Evolutionary conservation across 108 stramenopile genomes (phyloP), one percentile per base, ranked within the genome.

Genomic region (Nitzschia inconspicua): DNA sequence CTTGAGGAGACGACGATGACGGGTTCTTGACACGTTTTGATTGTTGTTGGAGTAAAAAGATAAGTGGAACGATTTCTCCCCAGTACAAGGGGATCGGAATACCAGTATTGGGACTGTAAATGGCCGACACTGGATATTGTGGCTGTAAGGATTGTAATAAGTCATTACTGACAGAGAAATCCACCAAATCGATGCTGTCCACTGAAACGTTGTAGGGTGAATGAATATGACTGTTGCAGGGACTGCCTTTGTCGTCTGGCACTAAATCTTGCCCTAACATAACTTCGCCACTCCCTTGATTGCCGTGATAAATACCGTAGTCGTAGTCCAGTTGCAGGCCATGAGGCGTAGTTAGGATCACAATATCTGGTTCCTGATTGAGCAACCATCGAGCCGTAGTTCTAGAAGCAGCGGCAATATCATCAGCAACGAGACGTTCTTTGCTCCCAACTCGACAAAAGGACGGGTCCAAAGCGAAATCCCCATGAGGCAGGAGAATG

Each of bases 381-480:
- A 40, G 11, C 4, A 54, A 48, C 67, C 67, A 68, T 11, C 31
- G 43, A 40, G 34, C 61, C 8, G 68, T 60, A 2, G 28, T 8
- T n/a, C 66, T 66, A 41, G 77, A 29, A 26, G 44, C 65, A 9
- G 1, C 1, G 13, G 66, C 61, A 9, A 75, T 42, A n/a, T 48
- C 8, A 14, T 63, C 27, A 10, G 66, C 66, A 18, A 49, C 47
- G 3, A 23, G 3, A 4, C 60, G 59, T 19, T 44, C 37, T 1
- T 1, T 16, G 11, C 42, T 28, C 14, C 41, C 56, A 37, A 46
- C 11, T 27, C n/a, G 25, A 19, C 73, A 36, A 13, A 74, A 61
- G 7, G 72, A 51, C 0, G 77, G 77, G 62, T 78, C 77, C n/a
- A 31, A 73, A 2, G 68, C 77, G 36, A 78, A 73, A 55, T 78